Conservation (phyloP, 768 basidiomycete genomes). For the Podaxis sp. region DNA sequence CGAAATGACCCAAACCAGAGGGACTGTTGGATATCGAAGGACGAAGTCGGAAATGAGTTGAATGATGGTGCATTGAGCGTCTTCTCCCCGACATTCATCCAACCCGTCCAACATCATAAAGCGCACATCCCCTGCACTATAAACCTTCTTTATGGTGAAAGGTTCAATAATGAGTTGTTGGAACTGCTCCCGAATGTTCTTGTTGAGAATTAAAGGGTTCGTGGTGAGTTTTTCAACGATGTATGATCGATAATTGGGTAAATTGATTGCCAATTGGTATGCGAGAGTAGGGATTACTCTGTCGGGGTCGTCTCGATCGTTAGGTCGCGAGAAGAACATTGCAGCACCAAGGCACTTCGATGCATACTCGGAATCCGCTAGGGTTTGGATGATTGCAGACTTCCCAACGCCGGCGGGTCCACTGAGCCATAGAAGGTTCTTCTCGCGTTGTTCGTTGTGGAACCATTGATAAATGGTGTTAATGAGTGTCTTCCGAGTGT, state of each 20-base stretch:
- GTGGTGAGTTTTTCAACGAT: not conserved
- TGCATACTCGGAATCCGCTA: not conserved
- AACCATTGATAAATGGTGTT: not conserved
- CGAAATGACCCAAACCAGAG: slow-evolving; percentile 4
- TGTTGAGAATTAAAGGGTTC: not conserved
- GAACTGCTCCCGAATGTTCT: not conserved
- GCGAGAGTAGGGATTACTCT: not conserved
- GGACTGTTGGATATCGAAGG: not conserved
- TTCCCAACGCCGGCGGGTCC: not conserved
- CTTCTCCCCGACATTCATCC: not conserved
- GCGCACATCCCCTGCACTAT: too few species aligned
- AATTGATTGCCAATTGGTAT: not conserved
- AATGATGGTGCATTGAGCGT: not conserved
- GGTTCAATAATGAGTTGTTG: not conserved
- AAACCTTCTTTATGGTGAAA: not conserved
- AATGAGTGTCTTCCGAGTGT: not conserved
- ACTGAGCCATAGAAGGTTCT: not conserved
- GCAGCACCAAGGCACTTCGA: not conserved
- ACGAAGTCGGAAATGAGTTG: not conserved
- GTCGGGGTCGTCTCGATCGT: not conserved
- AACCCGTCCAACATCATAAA: not conserved
- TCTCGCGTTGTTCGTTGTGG: not conserved
- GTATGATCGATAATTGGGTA: not conserved
- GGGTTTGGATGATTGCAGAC: not conserved
- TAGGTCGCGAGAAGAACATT: not conserved